Percentiles rank a stretch among this genome's conserved stretches.
Conservation (phyloP, 2,329 filamentous ascomycete genomes). For the Sporothrix euskadiensis region DNA sequence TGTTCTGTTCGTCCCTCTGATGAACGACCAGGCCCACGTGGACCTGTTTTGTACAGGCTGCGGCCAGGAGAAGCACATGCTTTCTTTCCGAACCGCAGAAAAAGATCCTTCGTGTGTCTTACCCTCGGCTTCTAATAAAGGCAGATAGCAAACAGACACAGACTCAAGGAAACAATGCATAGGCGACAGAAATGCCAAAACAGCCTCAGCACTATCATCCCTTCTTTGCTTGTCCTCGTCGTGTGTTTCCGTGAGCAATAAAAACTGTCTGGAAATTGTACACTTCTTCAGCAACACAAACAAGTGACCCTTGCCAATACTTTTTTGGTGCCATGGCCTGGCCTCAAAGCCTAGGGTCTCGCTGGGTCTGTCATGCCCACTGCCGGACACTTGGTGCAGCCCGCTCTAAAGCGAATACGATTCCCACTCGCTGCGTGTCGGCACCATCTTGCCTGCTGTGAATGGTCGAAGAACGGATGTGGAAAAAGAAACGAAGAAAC, state of each 20-base stretch:
- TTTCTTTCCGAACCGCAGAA: not conserved
- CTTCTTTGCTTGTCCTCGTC: not conserved
- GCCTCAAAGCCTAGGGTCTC: not conserved
- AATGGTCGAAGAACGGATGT: not conserved
- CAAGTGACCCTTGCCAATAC: not conserved
- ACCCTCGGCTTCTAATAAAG: not conserved
- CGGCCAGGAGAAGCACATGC: constrained; percentile 8
- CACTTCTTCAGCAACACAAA: not conserved
- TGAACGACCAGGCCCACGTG: not conserved
- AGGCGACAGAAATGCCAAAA: not conserved
- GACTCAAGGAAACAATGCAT: not conserved
- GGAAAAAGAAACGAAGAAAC: not conserved
- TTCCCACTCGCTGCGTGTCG: not conserved
- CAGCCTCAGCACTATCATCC: not conserved
- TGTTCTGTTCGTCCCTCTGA: not conserved
- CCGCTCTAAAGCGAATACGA: not conserved
- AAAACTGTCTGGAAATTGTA: not conserved
- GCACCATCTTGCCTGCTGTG: constrained; percentile 14
- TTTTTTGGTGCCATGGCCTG: not conserved
- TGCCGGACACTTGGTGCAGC: not conserved
- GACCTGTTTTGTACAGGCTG: not conserved
- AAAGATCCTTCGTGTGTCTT: not conserved
- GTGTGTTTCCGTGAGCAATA: not conserved
- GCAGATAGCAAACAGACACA: not conserved
- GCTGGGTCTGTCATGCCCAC: not conserved